phyloP scores from a whole-genome alignment of 2,329 filamentous ascomycete species.

The Trichoderma sp. region DNA sequence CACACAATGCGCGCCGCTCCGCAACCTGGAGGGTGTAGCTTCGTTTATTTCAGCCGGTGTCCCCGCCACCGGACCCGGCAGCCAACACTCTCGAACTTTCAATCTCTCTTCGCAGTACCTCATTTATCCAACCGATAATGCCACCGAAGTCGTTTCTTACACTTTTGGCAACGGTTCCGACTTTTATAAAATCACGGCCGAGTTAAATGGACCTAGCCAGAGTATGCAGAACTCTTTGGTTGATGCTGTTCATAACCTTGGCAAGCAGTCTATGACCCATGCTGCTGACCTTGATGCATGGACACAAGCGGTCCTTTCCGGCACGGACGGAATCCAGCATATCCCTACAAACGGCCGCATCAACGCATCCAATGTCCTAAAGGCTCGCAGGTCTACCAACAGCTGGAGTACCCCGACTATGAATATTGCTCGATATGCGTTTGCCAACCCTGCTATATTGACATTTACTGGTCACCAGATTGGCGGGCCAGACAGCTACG shows the following conservation, averaged over 20 bases:
- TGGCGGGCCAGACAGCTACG: constrained; percentile 1
- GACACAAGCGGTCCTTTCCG: neutral
- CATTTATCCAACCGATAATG: neutral
- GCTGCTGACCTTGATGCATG: neutral
- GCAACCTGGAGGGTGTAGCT: neutral
- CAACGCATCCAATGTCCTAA: neutral
- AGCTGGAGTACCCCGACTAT: constrained; percentile 12
- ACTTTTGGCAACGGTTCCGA: constrained; percentile 11
- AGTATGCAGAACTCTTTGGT: constrained; percentile 6
- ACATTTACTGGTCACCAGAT: neutral
- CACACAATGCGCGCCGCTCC: neutral
- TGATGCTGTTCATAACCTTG: neutral
- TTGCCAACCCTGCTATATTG: neutral
- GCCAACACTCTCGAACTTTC: constrained; percentile 11
- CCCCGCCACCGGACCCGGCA: constrained; percentile 2
- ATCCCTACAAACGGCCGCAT: neutral
- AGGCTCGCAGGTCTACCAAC: neutral
- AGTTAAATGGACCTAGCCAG: constrained; percentile 1
- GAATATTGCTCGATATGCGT: constrained; percentile 12
- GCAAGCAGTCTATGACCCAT: constrained; percentile 13
- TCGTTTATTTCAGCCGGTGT: constrained; percentile 2
- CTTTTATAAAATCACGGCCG: constrained; percentile 14
- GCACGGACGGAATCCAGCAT: neutral
- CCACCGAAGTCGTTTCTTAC: neutral
- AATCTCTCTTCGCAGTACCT: neutral